Evolutionary conservation across 2,329 filamentous ascomycete species (phyloP).

Genomic region (Neofusicoccum sp.): DNA sequence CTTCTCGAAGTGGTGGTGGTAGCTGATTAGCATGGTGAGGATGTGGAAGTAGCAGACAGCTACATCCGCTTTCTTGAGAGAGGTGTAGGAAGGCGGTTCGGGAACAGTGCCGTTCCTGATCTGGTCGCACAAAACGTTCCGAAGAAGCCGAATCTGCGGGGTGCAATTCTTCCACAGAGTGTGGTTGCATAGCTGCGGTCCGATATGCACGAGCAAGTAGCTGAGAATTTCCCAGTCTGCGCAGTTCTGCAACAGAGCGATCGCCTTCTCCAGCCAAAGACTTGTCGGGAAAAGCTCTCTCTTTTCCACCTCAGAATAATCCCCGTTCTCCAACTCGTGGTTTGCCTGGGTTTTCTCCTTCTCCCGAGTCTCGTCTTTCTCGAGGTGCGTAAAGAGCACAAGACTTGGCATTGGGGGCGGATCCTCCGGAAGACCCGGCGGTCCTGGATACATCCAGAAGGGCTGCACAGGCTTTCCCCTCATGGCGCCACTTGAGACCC

Average conservation of each 20-base stretch:
- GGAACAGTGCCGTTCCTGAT: slow-evolving; percentile 74
- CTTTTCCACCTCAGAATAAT: neutral
- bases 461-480: slow-evolving; percentile 36
- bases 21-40: slow-evolving; percentile 84
- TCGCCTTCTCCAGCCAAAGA: slow-evolving; percentile 74
- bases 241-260: slow-evolving; percentile 70
- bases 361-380: slow-evolving; percentile 23
- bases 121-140: slow-evolving; percentile 77
- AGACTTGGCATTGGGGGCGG: slow-evolving; percentile 49
- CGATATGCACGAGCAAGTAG: slow-evolving; percentile 81
- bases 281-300: slow-evolving; percentile 45
- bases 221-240: slow-evolving; percentile 91
- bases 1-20: slow-evolving; percentile 80
- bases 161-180: slow-evolving; percentile 75
- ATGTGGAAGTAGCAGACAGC: slow-evolving; percentile 85
- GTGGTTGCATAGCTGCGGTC: slow-evolving; percentile 86
- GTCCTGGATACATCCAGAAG: slow-evolving; percentile 53
- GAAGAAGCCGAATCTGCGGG: slow-evolving; percentile 71
- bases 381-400: slow-evolving; percentile 50
- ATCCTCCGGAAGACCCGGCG: slow-evolving; percentile 51
- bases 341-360: neutral
- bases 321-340: neutral
- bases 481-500: neutral
- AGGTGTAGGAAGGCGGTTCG: slow-evolving; percentile 75
- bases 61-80: slow-evolving; percentile 82